phyloP scores from a whole-genome alignment of 176 grass and related monocot species.

The Alloteropsis semialata region DNA sequence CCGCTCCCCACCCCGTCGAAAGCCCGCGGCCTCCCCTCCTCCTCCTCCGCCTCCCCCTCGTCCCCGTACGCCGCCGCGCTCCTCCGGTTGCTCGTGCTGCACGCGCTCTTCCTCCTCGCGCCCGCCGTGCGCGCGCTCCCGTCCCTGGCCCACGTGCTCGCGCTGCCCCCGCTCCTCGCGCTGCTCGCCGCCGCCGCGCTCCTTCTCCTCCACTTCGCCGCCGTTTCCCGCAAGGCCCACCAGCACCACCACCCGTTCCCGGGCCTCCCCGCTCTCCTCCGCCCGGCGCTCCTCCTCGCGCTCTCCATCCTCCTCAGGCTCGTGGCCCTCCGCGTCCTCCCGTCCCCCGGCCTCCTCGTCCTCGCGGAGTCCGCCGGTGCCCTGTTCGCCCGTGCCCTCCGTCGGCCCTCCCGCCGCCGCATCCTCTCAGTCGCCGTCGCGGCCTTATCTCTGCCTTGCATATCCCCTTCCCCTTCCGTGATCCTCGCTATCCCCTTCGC shows the following conservation, averaged over 20 bases:
- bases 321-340: constrained; percentile 51
- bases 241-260: constrained; percentile 36
- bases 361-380: constrained; percentile 72
- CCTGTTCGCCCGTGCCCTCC: constrained; percentile 60
- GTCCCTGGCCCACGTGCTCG: constrained; percentile 26
- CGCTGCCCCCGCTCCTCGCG: constrained; percentile 39
- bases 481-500: constrained; percentile 52
- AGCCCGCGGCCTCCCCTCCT: constrained; percentile 23
- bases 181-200: constrained; percentile 42
- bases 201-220: constrained; percentile 33
- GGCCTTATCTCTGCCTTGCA: constrained; percentile 38
- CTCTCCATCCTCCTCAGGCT: constrained; percentile 61
- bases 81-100: constrained; percentile 53
- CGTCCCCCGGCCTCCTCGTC: constrained; percentile 60
- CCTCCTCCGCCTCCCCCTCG: constrained; percentile 22
- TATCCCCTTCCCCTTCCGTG: constrained; percentile 33
- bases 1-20: constrained; percentile 52
- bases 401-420: constrained; percentile 41
- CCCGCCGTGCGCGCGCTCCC: constrained; percentile 38
- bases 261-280: constrained; percentile 33
- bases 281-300: constrained; percentile 43
- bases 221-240: background rate
- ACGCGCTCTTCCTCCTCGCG: constrained; percentile 50
- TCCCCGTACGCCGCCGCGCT: constrained; percentile 49
- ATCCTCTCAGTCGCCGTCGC: constrained; percentile 45